Percentiles rank a stretch among this genome's conserved stretches.
Evolutionary conservation across 768 basidiomycete species (phyloP).

Genomic region (Suillus discolor): DNA sequence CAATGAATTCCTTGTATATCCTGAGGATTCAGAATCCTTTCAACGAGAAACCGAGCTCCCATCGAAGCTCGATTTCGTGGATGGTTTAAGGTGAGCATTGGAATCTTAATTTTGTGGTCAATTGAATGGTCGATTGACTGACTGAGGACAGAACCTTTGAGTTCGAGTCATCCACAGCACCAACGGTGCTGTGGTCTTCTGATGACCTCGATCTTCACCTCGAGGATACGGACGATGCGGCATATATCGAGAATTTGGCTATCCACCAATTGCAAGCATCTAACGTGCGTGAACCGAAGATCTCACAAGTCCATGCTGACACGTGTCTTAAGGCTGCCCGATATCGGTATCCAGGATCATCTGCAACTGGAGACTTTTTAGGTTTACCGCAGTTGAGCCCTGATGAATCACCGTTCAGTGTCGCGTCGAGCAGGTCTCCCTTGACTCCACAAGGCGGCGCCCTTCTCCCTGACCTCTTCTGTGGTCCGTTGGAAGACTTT

Average conservation of each 20-base stretch:
- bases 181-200: slow-evolving; percentile 4
- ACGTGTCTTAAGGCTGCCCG: not conserved
- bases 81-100: slow-evolving; percentile 1
- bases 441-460: slow-evolving; percentile 20
- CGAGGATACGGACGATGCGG: slow-evolving; percentile 1
- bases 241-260: not conserved
- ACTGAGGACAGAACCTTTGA: not conserved
- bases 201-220: not conserved
- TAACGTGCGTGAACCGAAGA: not conserved
- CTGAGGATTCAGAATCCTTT: not conserved
- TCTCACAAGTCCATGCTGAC: not conserved
- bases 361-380: slow-evolving; percentile 1
- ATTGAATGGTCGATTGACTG: not conserved
- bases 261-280: too few relatives aligned
- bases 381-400: slow-evolving; percentile 23
- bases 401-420: slow-evolving; percentile 25
- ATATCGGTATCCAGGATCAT: not conserved
- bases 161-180: not conserved
- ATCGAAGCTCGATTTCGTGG: slow-evolving; percentile 7
- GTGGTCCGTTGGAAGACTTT: not conserved
- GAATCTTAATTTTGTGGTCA: not conserved
- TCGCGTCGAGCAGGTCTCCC: slow-evolving; percentile 24
- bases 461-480: not conserved
- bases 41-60: not conserved
- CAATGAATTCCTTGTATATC: slow-evolving; percentile 2